Conservation (phyloP, 345 rosid genomes). For the Eucalyptus marginata region DNA sequence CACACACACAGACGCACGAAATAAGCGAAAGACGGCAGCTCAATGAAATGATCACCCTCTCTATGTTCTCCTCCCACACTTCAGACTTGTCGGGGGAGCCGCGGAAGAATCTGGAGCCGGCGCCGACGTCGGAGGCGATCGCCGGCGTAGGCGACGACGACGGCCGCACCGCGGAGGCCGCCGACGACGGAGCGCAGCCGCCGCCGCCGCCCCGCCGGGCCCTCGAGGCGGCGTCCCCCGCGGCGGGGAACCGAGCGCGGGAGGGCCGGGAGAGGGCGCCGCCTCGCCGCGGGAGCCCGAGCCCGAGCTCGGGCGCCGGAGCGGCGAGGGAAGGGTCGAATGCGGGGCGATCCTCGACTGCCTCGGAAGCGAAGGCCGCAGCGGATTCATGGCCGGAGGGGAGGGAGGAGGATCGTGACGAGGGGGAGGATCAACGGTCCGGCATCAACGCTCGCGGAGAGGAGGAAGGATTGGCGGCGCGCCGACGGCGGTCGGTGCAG, state of each 20-base stretch:
- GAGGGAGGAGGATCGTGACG: neutral
- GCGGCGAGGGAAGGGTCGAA: neutral
- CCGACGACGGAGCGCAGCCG: neutral
- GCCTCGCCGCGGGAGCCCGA: neutral
- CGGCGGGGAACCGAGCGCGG: neutral
- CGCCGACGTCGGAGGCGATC: neutral
- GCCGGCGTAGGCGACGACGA: conserved; percentile 2
- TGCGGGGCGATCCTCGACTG: neutral
- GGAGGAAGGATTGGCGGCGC: neutral
- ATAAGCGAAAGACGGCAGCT: neutral
- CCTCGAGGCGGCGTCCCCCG: neutral
- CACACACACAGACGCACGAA: neutral
- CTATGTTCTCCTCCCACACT: conserved; percentile 39
- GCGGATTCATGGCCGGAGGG: neutral
- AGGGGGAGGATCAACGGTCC: neutral
- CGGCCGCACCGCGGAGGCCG: neutral
- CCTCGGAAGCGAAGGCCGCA: neutral
- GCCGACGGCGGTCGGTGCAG: neutral
- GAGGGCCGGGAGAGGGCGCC: neutral
- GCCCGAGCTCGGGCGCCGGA: neutral
- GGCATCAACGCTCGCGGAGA: neutral
- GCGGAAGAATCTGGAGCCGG: neutral
- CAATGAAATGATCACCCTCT: conserved; percentile 31
- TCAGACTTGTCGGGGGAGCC: conserved; percentile 12
- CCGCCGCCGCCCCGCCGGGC: neutral